Base-by-base conservation (phyloP, 2,329 filamentous ascomycete genomes). In the Trichothecium sympodiale region DNA sequence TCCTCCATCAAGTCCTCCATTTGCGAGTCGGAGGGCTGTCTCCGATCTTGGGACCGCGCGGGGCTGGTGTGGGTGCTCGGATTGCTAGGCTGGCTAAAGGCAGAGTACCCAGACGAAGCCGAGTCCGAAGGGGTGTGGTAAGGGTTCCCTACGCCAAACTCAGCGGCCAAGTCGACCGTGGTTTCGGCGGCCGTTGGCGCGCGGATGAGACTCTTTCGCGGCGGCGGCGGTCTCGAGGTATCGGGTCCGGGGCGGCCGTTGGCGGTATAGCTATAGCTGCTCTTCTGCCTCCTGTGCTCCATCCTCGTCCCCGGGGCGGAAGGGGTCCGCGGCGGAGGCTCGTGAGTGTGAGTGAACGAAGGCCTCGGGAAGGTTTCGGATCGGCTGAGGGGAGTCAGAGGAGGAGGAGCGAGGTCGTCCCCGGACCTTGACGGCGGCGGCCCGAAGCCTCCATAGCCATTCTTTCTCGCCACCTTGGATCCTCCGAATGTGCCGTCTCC, bases 121-220 rank as follows among this genome's bases (percentile, higher is more conserved):
- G 80, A 85, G 40, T 73, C 69, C 2, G 76, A 74, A 0, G 74
- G 61, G 4, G 71, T 67, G 46, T 83, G 77, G 46, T 81, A 80
- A 0, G 75, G 71, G 45, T 80, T 80, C 25, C 71, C 67, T 17
- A 64, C 53, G 9, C 74, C 74, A 43, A 79, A 79, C 39, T 78
- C 75, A 23, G 63, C 66, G 2, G 68, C 71, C 7, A 78, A 59
- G 45, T 79, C 72, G 29, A 78, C 62, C 3, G 66, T 62, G 6
- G 48, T 55, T 2, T 47, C 50, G 31, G 58, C 57, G 10, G 57
- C 57, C 15, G 52, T 54, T n/a, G 54, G 49, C 15, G 64, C 61
- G 3, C 58, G 62, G 18, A 71, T 51, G 8, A 68, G 46, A 37
- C 64, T 70, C 17, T 59, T 69, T 12, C 69, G 62, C 6, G 71